Evolutionary conservation across 176 grass and related monocot genomes (phyloP).

Genomic region (Bolboschoenus planiculmis): DNA sequence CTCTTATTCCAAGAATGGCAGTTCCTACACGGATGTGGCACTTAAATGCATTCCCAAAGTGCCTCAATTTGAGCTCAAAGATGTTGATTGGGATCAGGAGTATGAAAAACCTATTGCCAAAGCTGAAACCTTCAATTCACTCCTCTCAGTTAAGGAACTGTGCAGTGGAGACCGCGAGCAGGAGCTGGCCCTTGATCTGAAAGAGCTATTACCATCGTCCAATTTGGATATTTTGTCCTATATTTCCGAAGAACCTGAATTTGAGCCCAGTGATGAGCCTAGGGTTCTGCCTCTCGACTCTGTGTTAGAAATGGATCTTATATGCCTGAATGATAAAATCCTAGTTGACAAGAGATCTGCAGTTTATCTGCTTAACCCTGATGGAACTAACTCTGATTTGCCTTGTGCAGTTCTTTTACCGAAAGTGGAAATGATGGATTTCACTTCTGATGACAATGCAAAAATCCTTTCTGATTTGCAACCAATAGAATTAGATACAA

Average conservation of each 20-base stretch:
- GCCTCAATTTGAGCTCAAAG: slow-evolving; percentile 59
- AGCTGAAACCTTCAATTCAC: slow-evolving; percentile 37
- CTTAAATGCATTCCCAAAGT: slow-evolving; percentile 35
- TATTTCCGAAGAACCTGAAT: slow-evolving; percentile 43
- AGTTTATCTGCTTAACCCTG: slow-evolving; percentile 56
- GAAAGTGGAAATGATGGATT: slow-evolving; percentile 62
- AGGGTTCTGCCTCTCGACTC: slow-evolving; percentile 35
- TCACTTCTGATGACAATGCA: slow-evolving; percentile 41
- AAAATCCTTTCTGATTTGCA: slow-evolving; percentile 52
- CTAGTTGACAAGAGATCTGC: slow-evolving; percentile 50
- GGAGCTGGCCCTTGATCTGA: slow-evolving; percentile 30
- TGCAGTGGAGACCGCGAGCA: slow-evolving; percentile 35
- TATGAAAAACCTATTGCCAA: slow-evolving; percentile 37
- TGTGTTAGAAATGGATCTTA: slow-evolving; percentile 66
- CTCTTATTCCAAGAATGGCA: slow-evolving; percentile 32
- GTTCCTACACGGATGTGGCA: slow-evolving; percentile 18
- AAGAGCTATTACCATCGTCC: slow-evolving; percentile 47
- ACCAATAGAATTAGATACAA: slow-evolving; percentile 31
- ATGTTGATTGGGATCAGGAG: slow-evolving; percentile 61
- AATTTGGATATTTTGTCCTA: slow-evolving; percentile 48
- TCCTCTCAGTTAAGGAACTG: slow-evolving; percentile 41
- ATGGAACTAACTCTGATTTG: slow-evolving; percentile 48
- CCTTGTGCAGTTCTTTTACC: slow-evolving; percentile 59
- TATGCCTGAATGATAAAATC: slow-evolving; percentile 50
- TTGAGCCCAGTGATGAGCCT: slow-evolving; percentile 29